Evolutionary conservation across 2,329 filamentous ascomycete genomes (phyloP), one percentile per base, ranked within the genome.

Genomic region (Stachybotrys echinatus): DNA sequence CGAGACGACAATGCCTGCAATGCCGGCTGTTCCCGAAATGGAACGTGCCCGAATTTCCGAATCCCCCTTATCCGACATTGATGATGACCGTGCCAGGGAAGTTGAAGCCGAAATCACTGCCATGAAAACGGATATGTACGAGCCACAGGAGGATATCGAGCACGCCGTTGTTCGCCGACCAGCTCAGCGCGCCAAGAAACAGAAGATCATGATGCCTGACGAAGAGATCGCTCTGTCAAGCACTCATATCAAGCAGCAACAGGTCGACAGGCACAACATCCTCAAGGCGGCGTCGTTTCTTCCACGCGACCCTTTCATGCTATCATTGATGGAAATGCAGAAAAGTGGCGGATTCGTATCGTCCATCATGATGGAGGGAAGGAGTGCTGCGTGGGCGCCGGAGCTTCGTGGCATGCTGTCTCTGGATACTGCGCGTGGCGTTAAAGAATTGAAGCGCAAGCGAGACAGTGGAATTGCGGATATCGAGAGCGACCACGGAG

Each of bases 321-420:
- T 97, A 23, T 89, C 90, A 31, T 74, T 99, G 20, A 87, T 96
- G 75, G 89, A 92, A 59, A 87, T 96, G 80, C 94, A 96, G 67
- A 91, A 88, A 71, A 90, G 81, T 48, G 92, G 94, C 48, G 89
- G 85, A 38, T 97, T 99, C 61, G 89, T 96, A 18, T 88, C 87
- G 4, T 92, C 83, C 60, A 85, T 96, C 55, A 85, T 96, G 71
- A 85, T 88, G 48, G 89, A 92, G 54, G 88, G 85, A 37, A 84
- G 88, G 55, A 85, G 85, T 58, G 79, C 82, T 56, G 83, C 82
- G 40, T 96, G 91, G 92, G 92, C 92, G 4, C 92, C 92, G 1
- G 94, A 99, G 70, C 79, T 99, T 19, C 86, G 89, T 52, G 90
- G 88, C n/a, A 83, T 99, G 60, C 75, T 97, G n/a, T 95, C 91